Evolutionary conservation across 2,329 filamentous ascomycete genomes (phyloP), one percentile per base, ranked within the genome.

Genomic region (Neofusicoccum ribis): DNA sequence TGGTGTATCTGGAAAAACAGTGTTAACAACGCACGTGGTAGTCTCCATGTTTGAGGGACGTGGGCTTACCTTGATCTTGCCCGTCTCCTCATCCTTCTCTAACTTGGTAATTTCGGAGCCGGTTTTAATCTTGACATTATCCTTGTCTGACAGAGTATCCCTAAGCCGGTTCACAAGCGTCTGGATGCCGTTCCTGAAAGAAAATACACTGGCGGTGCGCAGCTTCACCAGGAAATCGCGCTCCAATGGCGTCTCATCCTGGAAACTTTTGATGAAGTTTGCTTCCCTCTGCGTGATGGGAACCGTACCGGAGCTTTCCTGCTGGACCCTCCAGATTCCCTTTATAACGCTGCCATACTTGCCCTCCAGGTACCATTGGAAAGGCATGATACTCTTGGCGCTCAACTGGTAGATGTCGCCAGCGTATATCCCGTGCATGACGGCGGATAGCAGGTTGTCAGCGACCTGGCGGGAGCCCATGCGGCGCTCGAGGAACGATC

Each of bases 341-440:
- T 76, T 71, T 2, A 69, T 67, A 70, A 85, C 67, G 44, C 77
- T 76, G 9, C 80, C 81, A 49, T 76, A 74, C n/a, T 72, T 66
- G 6, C 69, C 73, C 67, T 89, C 85, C 64, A 84, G 77, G n/a
- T 83, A 68, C 72, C 82, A 82, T 0, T 81, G 65, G 31, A 77
- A 69, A 9, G 89, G 79, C 44, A 89, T 74, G 46, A 91, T 80
- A 59, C 86, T 88, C 70, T 87, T 87, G 54, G 87, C 87, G 76
- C 93, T 97, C 59, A 98, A 81, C 73, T 89, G 85, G 75, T 91
- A 88, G 54, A 96, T 87, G 77, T 97, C 91, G 5, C 95, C 95
- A 23, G 93, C 95, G 76, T 96, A 97, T 66, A 98, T 92, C 47
- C 95, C 95, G 77, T 98, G 95, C 62, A 92, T 78, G 2, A 88